Base-by-base conservation (phyloP, 805 yeast genomes). In the Vanderwaltozyma verrucispora region DNA sequence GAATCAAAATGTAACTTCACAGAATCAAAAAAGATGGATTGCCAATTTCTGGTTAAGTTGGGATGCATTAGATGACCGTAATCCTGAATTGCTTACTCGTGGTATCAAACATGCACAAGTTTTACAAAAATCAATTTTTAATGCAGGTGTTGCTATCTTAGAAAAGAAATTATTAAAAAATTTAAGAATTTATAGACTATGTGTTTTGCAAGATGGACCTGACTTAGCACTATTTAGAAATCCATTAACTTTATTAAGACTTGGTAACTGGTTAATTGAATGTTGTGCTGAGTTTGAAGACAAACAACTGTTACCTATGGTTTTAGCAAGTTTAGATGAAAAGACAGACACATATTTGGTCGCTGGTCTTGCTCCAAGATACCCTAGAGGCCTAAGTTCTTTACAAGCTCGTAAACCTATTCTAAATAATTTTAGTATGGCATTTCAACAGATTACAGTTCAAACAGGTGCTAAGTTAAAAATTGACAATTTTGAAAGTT, bases 401-500 rank as follows among this genome's bases (percentile, higher is more conserved):
- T 31, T 47, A 13, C 48, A 46, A 14, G 47, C 56, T 12, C 64
- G 57, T 32, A 68, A 68, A 24, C 70, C 77, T 1, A 60, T 77
- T 26, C 62, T 80, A 35, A 89, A 92, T 54, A 79, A 85, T 7
- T 92, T 92, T 54, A 88, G 95, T 32, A 74, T 80, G 40, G 95
- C 95, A 26, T 92, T 92, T 59, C 96, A 86, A 57, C 81, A 80
- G 46, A 84, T 88, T 20, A 92, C 96, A 1, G 70, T 69, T 32
- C 74, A 74, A 16, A 82, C 95, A 5, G 89, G 87, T 30, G 96
- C 96, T 3, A 77, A 82, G 48, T 87, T 87, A 15, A 72, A 89
- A 50, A 82, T 92, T 44, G 97, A 92, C 57, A 86, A 95, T 52
- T 92, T 92, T 61, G 97, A 92, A 56, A 83, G 94, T 45, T 77